phyloP scores from a whole-genome alignment of 2,329 filamentous ascomycete genomes.

The Leptosphaerulina australis region DNA sequence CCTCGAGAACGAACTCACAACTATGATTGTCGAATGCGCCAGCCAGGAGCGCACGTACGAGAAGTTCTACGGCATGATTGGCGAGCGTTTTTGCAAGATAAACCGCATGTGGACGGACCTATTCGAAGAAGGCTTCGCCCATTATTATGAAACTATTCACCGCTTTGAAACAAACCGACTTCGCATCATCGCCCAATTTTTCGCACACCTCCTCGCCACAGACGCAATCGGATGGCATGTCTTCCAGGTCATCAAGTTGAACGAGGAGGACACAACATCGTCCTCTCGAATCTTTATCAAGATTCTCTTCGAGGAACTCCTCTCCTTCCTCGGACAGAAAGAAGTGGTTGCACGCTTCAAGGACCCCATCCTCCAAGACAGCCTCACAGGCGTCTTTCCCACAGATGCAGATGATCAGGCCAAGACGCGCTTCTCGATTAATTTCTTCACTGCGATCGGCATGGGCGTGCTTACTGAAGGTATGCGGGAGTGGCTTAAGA shows the following conservation, averaged over 20 bases:
- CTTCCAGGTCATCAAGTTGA: slow-evolving; percentile 82
- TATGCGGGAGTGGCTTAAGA: slow-evolving; percentile 89
- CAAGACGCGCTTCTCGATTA: slow-evolving; percentile 96
- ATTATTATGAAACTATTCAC: slow-evolving; percentile 97
- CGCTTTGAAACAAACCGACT: slow-evolving; percentile 95
- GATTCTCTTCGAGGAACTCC: slow-evolving; percentile 91
- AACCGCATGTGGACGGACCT: slow-evolving; percentile 93
- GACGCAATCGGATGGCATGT: slow-evolving; percentile 94
- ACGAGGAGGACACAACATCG: slow-evolving; percentile 95
- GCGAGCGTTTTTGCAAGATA: slow-evolving; percentile 92
- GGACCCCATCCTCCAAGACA: slow-evolving; percentile 72
- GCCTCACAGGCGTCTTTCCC: slow-evolving; percentile 86
- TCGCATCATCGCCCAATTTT: slow-evolving; percentile 93
- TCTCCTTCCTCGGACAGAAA: slow-evolving; percentile 83
- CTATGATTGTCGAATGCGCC: slow-evolving; percentile 97
- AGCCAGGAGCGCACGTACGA: slow-evolving; percentile 96
- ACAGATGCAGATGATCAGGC: slow-evolving; percentile 77
- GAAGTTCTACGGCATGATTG: slow-evolving; percentile 95
- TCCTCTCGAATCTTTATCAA: slow-evolving; percentile 98
- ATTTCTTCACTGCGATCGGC: slow-evolving; percentile 98
- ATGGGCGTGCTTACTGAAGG: slow-evolving; percentile 95
- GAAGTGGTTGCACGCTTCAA: slow-evolving; percentile 80
- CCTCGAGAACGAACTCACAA: slow-evolving; percentile 86
- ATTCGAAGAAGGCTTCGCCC: slow-evolving; percentile 86
- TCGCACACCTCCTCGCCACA: slow-evolving; percentile 85